Conservation (phyloP, 2,329 filamentous ascomycete species). For the Amauroascus verrucosus region DNA sequence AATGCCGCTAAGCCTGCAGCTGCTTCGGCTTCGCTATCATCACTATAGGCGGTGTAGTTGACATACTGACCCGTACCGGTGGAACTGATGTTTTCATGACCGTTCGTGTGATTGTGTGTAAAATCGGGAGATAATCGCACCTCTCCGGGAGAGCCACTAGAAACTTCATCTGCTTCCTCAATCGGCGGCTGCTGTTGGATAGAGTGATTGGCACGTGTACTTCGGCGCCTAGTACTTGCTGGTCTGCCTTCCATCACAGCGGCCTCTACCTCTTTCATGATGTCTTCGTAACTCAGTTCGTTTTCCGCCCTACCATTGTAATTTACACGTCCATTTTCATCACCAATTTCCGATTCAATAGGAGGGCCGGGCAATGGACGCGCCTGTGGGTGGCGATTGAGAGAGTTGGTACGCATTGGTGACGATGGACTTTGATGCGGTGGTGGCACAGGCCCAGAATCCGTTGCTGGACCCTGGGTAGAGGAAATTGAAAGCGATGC, state of each 20-base stretch:
- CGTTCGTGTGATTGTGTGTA: constrained; percentile 41
- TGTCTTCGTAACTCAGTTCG: constrained; percentile 44
- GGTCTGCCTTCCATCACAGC: constrained; percentile 36
- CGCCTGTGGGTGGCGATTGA: constrained; percentile 47
- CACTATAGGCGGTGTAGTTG: constrained; percentile 44
- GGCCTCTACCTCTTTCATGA: constrained; percentile 49
- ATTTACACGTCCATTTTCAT: constrained; percentile 19
- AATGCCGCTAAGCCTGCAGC: constrained; percentile 74
- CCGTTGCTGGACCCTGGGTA: constrained; percentile 14
- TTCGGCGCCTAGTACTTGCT: constrained; percentile 21
- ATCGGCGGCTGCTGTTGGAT: constrained; percentile 16
- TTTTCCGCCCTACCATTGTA: constrained; percentile 25
- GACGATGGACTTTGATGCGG: constrained; percentile 43
- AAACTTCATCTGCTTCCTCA: constrained; percentile 17
- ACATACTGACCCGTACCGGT: constrained; percentile 37
- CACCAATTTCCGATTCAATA: constrained; percentile 33
- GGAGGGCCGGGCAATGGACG: constrained; percentile 52
- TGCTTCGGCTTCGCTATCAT: constrained; percentile 82
- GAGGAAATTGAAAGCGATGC: constrained; percentile 9
- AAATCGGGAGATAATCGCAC: constrained; percentile 34
- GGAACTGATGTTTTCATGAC: constrained; percentile 36
- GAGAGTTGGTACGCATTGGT: constrained; percentile 43
- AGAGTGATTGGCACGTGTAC: constrained; percentile 22
- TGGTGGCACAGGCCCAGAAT: constrained; percentile 40
- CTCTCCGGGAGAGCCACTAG: constrained; percentile 15